phyloP scores from a whole-genome alignment of 352 stramenopile genomes.

The Pelagophyceae sp. region DNA sequence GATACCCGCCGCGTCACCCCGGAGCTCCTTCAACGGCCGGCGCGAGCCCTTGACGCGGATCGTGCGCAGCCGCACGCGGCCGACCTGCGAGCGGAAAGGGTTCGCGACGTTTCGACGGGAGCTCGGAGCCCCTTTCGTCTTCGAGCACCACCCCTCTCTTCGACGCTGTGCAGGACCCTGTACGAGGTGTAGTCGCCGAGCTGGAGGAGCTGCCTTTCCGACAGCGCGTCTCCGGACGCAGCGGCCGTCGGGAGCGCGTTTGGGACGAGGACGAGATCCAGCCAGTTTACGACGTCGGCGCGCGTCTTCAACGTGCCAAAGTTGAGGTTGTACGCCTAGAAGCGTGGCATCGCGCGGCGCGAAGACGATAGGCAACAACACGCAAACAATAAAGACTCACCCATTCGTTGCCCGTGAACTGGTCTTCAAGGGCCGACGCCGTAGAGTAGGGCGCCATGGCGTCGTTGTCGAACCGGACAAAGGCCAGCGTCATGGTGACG shows the following conservation, averaged over 20 bases:
- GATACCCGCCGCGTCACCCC: not conserved
- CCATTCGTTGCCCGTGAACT: constrained; percentile 26
- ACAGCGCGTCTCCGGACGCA: not conserved
- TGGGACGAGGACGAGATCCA: constrained; percentile 15
- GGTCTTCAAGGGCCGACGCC: constrained; percentile 10
- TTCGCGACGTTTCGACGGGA: no score
- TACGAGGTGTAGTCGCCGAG: not conserved
- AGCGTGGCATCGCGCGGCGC: no score
- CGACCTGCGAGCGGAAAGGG: no score
- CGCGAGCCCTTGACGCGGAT: not conserved
- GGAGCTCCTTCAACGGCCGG: not conserved
- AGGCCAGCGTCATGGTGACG: not conserved
- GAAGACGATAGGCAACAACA: no score
- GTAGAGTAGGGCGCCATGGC: constrained; percentile 11
- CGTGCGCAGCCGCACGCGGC: not conserved
- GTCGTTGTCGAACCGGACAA: not conserved
- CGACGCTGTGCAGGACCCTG: not conserved
- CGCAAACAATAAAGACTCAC: no score
- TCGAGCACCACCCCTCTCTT: not conserved
- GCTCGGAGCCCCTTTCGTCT: not conserved
- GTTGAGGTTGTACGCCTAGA: constrained; percentile 20
- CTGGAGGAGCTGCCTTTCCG: not conserved
- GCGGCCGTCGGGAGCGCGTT: constrained; percentile 7
- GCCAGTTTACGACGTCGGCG: constrained; percentile 19
- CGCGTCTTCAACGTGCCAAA: constrained; percentile 12